Percentiles rank a stretch among this genome's conserved stretches.
phyloP scores from a whole-genome alignment of 177 flowering plant species.

The Vitis hybrid region DNA sequence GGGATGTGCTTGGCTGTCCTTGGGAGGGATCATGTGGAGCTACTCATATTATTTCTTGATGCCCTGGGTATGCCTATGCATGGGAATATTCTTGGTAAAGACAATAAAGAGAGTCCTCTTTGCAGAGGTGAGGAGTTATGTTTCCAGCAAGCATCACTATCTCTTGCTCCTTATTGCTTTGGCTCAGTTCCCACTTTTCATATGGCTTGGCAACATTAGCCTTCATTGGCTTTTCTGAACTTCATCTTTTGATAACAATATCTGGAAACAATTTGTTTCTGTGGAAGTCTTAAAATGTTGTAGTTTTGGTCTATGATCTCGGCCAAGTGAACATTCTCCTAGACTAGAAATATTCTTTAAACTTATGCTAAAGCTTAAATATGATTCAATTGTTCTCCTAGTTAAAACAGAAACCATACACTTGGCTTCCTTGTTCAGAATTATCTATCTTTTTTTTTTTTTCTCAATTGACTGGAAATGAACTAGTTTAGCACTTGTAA shows the following conservation, averaged over 20 bases:
- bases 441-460: no score
- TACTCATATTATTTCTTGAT: slow-evolving; percentile 58
- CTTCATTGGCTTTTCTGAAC: slow-evolving; percentile 58
- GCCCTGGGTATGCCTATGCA: slow-evolving; percentile 66
- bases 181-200: slow-evolving; percentile 70
- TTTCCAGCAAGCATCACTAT: slow-evolving; percentile 72
- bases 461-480: no score
- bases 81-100: slow-evolving; percentile 82
- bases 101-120: slow-evolving; percentile 82
- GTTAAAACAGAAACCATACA: no score
- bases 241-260: slow-evolving; percentile 2
- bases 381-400: no score
- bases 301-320: no score
- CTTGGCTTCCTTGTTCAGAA: no score
- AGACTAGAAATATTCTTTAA: no score
- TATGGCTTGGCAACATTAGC: slow-evolving; percentile 69
- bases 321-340: no score
- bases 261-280: background rate
- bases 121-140: slow-evolving; percentile 74
- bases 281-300: no score
- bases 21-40: slow-evolving; percentile 44
- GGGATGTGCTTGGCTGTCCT: slow-evolving; percentile 62
- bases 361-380: no score
- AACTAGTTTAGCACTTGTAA: no score
- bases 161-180: slow-evolving; percentile 65